phyloP scores from a whole-genome alignment of 2,329 filamentous ascomycete species.

The Cladosporium sp. region DNA sequence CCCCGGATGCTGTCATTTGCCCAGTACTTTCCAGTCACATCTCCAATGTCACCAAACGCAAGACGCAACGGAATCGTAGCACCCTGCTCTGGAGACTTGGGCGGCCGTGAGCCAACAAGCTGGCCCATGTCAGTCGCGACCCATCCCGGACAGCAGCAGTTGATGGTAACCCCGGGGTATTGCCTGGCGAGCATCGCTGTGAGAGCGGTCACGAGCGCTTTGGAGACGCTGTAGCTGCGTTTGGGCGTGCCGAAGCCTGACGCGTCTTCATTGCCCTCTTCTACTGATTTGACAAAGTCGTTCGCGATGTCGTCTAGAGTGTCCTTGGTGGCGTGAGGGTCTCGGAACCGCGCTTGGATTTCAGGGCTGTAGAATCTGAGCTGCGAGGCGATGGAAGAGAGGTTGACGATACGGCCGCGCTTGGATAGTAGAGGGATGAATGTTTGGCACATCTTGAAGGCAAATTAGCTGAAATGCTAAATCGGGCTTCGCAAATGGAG shows the following conservation, averaged over 20 bases:
- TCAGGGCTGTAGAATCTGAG: constrained; percentile 25
- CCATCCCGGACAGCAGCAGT: constrained; percentile 35
- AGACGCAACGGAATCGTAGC: constrained; percentile 31
- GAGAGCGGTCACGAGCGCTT: constrained; percentile 30
- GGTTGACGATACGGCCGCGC: constrained; percentile 31
- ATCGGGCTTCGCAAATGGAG: neutral
- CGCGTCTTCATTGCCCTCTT: constrained; percentile 16
- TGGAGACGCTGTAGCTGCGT: constrained; percentile 30
- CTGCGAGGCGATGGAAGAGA: constrained; percentile 29
- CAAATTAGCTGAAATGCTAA: neutral
- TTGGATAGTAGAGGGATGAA: constrained; percentile 26
- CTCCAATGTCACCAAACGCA: constrained; percentile 30
- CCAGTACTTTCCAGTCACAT: constrained; percentile 32
- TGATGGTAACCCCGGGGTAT: constrained; percentile 26
- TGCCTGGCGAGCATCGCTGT: constrained; percentile 29
- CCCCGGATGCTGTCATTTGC: constrained; percentile 30
- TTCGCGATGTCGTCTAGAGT: constrained; percentile 27
- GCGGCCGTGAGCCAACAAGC: constrained; percentile 24
- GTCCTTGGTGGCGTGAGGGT: constrained; percentile 16
- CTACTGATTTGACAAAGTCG: constrained; percentile 14
- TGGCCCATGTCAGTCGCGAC: constrained; percentile 33
- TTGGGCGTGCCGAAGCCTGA: constrained; percentile 25
- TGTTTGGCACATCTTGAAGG: constrained; percentile 27
- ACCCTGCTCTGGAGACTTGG: constrained; percentile 32
- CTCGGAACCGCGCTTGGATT: constrained; percentile 23